Evolutionary conservation across 805 yeast species (phyloP), one percentile per base, ranked within the genome.

Genomic region (Starmerella bombi): DNA sequence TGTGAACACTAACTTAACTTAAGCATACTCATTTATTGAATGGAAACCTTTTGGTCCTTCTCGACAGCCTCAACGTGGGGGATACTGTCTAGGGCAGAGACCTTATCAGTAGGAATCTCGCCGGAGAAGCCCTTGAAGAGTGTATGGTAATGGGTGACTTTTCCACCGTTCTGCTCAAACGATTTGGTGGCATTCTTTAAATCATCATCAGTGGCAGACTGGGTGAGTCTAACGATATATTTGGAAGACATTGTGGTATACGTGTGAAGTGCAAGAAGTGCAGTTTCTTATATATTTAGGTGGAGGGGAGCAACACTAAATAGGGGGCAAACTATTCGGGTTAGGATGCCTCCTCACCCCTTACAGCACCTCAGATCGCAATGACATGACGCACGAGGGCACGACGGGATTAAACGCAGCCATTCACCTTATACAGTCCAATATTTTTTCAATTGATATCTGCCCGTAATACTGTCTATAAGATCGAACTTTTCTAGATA

Each of bases 41-140:
- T 54, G 36, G 40, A 27, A 18, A 56, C 56, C 42, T 51, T 49
- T 33, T 55, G 52, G 25, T 59, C 55, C 45, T 52, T 50, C 49
- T 59, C 63, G 16, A 54, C 45, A 7, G 57, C 57, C 30, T 46
- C 54, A 12, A 51, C 52, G 41, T 50, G 48, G 28, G 56, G 52
- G 9, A 45, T 27, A 14, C 43, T 18, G 41, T 52, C 55, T 30
- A 59, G 45, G 16, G 58, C 35, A 14, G 40, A 19, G 42, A 44
- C 53, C 46, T 56, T 58, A 38, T 52, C 56, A 16, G 42, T 48
- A 22, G 62, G 61, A 9, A 58, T 34, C 31, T 50, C 43, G 38
- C 61, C 61, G 23, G 58, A 50, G 50, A 58, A 58, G 30, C 61
- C 63, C 53, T 57, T 57, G 50, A 59, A 58, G 19, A 59, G 52